Conservation (phyloP, 192 early-diverging fungal genomes). For the Kickxella alabastrina region DNA sequence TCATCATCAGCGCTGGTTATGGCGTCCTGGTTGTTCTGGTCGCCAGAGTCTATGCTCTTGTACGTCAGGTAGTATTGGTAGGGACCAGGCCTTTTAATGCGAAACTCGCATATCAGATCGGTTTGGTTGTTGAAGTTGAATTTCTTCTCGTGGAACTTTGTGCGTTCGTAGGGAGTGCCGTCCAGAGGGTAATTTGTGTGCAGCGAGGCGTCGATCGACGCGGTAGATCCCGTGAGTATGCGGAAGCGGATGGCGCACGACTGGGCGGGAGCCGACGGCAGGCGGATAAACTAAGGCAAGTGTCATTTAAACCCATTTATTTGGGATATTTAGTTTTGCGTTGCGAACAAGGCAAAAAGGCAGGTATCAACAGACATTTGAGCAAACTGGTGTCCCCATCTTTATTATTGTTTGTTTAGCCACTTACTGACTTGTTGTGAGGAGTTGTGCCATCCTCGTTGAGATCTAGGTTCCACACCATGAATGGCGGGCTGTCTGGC, state of each 20-base stretch:
- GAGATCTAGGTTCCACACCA: constrained; percentile 51
- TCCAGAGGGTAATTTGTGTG: constrained; percentile 83
- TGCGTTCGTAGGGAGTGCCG: constrained; percentile 55
- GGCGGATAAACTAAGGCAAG: constrained; percentile 39
- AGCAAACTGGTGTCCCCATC: no score
- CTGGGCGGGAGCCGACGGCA: constrained; percentile 31
- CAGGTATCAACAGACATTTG: no score
- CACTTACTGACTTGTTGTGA: constrained; percentile 37
- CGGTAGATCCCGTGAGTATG: constrained; percentile 70
- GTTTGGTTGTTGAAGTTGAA: constrained; percentile 51
- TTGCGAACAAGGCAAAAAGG: not conserved
- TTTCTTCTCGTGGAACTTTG: constrained; percentile 30
- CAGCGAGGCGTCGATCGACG: constrained; percentile 68
- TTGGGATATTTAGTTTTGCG: not conserved
- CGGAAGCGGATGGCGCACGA: constrained; percentile 77
- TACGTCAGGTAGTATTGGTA: constrained; percentile 87
- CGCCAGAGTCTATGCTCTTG: constrained; percentile 32
- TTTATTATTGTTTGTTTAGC: no score
- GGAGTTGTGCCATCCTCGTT: constrained; percentile 50
- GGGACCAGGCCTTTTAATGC: constrained; percentile 65
- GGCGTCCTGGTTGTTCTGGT: constrained; percentile 12
- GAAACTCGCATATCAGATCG: constrained; percentile 66
- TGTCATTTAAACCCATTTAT: not conserved
- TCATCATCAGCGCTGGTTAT: constrained; percentile 14
- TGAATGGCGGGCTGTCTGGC: constrained; percentile 42